Conservation (phyloP, 2,329 filamentous ascomycete species). For the Ophiostoma sp. region DNA sequence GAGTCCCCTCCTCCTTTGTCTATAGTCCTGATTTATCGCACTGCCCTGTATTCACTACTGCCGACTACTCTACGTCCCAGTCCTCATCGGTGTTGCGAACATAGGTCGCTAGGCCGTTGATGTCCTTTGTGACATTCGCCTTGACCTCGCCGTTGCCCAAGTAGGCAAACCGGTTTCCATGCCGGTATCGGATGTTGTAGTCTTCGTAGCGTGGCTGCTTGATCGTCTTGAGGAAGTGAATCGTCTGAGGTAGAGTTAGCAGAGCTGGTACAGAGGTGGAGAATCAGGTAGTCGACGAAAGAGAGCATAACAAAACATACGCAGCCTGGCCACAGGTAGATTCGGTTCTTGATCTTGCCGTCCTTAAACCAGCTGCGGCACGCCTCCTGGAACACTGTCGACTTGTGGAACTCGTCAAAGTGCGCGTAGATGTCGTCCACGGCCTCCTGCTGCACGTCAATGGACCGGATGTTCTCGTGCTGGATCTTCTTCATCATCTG, state of each 20-base stretch:
- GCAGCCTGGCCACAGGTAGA: slow-evolving; percentile 30
- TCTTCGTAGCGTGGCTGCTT: slow-evolving; percentile 24
- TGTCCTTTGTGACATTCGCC: slow-evolving; percentile 37
- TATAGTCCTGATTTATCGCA: not conserved
- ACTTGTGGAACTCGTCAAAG: slow-evolving; percentile 42
- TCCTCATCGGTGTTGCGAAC: slow-evolving; percentile 41
- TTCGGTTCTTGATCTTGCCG: slow-evolving; percentile 33
- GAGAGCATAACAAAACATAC: not conserved
- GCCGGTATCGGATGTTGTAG: slow-evolving; percentile 25
- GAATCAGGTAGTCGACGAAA: not conserved
- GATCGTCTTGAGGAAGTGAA: slow-evolving; percentile 27
- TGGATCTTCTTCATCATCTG: slow-evolving; percentile 42
- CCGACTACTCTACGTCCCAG: slow-evolving; percentile 39
- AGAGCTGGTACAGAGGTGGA: not conserved
- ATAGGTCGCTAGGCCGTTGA: slow-evolving; percentile 40
- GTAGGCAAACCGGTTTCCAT: slow-evolving; percentile 36
- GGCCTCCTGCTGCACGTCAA: slow-evolving; percentile 42
- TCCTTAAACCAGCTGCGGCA: slow-evolving; percentile 24
- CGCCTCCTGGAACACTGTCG: slow-evolving; percentile 39
- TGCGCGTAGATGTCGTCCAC: slow-evolving; percentile 47
- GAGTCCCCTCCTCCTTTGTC: not conserved
- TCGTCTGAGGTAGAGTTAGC: slow-evolving; percentile 10
- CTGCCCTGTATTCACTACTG: not conserved
- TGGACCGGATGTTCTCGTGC: slow-evolving; percentile 42
- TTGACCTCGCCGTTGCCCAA: slow-evolving; percentile 42